Base-by-base conservation (phyloP, 768 basidiomycete species). In the Boletus pseudopeckii region DNA sequence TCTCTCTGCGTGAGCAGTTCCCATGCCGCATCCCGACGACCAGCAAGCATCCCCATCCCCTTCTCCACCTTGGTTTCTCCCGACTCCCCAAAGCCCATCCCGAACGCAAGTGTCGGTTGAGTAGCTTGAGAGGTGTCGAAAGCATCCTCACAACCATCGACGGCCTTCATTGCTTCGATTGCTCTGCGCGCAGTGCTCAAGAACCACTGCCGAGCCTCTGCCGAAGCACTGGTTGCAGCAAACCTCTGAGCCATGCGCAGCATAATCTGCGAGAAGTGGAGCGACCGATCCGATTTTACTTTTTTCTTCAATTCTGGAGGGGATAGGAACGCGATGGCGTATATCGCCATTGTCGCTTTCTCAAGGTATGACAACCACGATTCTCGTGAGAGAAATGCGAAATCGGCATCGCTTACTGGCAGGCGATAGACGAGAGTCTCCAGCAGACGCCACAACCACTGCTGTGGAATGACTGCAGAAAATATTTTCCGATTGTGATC, bases 281-380 rank as follows among this genome's bases (percentile, higher is more conserved):
- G 77, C 38, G 73, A 72, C 47, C 81, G 78, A 66, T 90, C 81
- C 10, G 72, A 68, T 61, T 90, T 88, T 59, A 93, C 77, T 56
- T 73, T 79, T 50, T 77, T 75, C 73, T 95, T 93, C 57, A 95
- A 65, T 26, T 80, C 76, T 4, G 86, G 84, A 2, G 92, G 80
- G 4, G 92, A 83, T 50, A 95, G 75, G 76, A 93, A 98, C 22
- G 86, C 82, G 57, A 98, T 74, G 36, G 86, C 86, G 73, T 97
- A 98, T 39, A 97, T 79, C n/a, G 82, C 80, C 77, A 94, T 82
- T 43, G 88, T 76, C 48, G 78, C 73, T 60, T 88, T 89, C 75
- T 95, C 90, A 57, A 90, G 71, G 68, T 91, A 88, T 39, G 83
- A 82, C 42, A 94, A 68, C 85, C 90, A 92, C 20, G 73, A 64